Evolutionary conservation across 225 moss, liverwort and hornwort genomes (phyloP).

Genomic region (Neckera pumila): DNA sequence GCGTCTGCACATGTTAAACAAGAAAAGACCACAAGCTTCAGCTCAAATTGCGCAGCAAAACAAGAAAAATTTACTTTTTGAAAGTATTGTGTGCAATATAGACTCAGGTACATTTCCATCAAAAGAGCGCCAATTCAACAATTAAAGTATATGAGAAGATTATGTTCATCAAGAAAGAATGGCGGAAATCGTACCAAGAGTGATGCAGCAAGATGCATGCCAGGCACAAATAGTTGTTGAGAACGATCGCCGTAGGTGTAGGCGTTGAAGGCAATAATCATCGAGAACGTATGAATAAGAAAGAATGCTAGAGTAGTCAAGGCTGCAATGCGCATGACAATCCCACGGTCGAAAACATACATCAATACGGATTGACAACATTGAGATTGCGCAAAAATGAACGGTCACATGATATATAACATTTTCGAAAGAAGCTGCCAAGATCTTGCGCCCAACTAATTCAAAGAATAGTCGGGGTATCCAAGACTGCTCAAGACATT

Average conservation of each 20-base stretch:
- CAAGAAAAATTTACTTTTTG: neutral
- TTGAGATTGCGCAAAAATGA: neutral
- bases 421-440: neutral
- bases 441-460: neutral
- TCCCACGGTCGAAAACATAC: neutral
- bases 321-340: conserved; percentile 37
- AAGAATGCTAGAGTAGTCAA: conserved; percentile 71
- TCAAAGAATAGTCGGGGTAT: neutral
- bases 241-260: conserved; percentile 49
- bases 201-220: conserved; percentile 83
- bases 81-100: neutral
- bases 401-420: neutral
- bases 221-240: conserved; percentile 76
- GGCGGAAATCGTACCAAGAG: conserved; percentile 43
- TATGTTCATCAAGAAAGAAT: neutral
- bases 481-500: neutral
- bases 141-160: neutral
- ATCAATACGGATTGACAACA: neutral
- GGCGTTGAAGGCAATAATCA: conserved; percentile 83
- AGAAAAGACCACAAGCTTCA: neutral
- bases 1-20: conserved; percentile 33
- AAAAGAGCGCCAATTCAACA: neutral
- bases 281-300: conserved; percentile 80
- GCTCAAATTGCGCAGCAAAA: neutral
- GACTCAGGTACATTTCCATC: neutral